Conservation (phyloP, 805 yeast genomes). For the Pichia californica region DNA sequence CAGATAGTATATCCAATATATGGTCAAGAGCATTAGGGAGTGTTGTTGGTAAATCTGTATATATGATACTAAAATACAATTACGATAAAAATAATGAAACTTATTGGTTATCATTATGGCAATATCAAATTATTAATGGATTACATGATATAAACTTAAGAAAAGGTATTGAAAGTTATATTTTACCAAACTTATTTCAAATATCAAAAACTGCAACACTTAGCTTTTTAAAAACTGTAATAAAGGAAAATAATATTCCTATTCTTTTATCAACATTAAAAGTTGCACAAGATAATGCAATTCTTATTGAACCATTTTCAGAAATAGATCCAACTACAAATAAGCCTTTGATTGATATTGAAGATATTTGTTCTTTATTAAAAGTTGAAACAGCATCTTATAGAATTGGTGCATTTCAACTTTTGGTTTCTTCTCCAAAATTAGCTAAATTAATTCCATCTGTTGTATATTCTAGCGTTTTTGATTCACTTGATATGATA, state of each 20-base stretch:
- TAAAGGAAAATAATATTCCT: conserved; percentile 24
- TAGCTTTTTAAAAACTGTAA: conserved; percentile 22
- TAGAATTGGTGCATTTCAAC: conserved; percentile 52
- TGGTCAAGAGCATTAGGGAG: conserved; percentile 58
- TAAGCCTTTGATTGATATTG: conserved; percentile 13
- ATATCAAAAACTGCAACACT: conserved; percentile 36
- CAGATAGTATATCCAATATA: conserved; percentile 43
- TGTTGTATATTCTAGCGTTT: conserved; percentile 38
- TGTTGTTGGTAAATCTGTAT: conserved; percentile 54
- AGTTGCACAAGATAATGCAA: conserved; percentile 56
- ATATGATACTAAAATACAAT: conserved; percentile 33
- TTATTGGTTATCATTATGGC: conserved; percentile 52
- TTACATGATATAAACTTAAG: conserved; percentile 31
- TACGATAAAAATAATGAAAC: conserved; percentile 15
- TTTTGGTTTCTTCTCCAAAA: conserved; percentile 56
- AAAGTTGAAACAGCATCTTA: conserved; percentile 33
- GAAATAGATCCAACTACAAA: conserved; percentile 29
- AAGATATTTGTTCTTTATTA: conserved; percentile 35
- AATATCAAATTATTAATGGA: conserved; percentile 29
- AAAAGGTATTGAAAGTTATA: conserved; percentile 47
- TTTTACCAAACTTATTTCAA: conserved; percentile 59
- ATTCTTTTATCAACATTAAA: conserved; percentile 49
- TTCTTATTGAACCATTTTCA: conserved; percentile 45
- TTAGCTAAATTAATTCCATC: conserved; percentile 50
- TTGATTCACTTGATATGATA: conserved; percentile 40